A percentile compares a stretch with the other conserved stretches of the same genome.
Conservation (phyloP, 2,329 filamentous ascomycete species). For the Neoscytalidium dimidiatum region DNA sequence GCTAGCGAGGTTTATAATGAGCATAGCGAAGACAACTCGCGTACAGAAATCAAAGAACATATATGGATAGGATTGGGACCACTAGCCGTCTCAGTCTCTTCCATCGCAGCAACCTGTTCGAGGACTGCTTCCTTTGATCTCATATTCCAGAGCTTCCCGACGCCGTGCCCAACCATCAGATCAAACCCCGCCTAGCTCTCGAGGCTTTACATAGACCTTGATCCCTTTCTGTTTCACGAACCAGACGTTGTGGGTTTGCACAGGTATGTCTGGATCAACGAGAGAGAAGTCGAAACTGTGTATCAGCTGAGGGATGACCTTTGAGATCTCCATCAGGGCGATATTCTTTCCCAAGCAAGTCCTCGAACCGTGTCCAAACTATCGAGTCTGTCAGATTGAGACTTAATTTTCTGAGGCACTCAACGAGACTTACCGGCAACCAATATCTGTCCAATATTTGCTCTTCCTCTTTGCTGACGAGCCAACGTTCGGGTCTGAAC, state of each 20-base stretch:
- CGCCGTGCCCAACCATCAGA: too few relatives aligned
- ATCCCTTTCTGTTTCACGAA: background rate
- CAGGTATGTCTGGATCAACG: background rate
- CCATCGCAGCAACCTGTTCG: too few relatives aligned
- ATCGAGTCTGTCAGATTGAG: constrained; percentile 26
- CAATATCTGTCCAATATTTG: constrained; percentile 1
- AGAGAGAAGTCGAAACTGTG: background rate
- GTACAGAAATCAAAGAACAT: too few relatives aligned
- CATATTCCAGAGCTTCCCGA: too few relatives aligned
- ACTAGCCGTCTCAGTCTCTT: too few relatives aligned
- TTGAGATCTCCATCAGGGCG: constrained; percentile 39
- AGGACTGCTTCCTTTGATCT: too few relatives aligned
- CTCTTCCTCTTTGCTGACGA: constrained; percentile 19
- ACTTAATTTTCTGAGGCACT: too few relatives aligned
- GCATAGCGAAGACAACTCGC: too few relatives aligned
- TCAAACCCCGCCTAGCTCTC: constrained; percentile 36
- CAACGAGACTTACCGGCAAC: background rate
- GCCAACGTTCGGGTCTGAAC: constrained; percentile 28
- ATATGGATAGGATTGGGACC: too few relatives aligned
- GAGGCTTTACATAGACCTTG: constrained; percentile 28
- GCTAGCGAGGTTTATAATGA: too few relatives aligned
- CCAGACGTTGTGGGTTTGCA: background rate
- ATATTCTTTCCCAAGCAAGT: constrained; percentile 40
- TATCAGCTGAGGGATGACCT: constrained; percentile 30
- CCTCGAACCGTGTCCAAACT: constrained; percentile 43